phyloP scores from a whole-genome alignment of 179 eudicot genomes.

The Beta macrorhiza region DNA sequence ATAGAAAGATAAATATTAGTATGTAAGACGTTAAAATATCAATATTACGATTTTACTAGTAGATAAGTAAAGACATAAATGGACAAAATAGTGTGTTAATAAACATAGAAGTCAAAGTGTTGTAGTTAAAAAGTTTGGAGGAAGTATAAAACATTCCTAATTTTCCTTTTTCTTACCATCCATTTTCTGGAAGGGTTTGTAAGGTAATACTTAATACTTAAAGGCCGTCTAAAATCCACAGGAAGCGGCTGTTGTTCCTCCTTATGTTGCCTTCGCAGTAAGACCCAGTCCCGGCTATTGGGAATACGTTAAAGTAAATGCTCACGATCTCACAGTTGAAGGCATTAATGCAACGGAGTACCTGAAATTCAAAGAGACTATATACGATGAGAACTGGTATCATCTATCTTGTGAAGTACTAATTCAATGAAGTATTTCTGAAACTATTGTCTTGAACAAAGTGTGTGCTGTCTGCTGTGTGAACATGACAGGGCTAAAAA shows the following conservation, averaged over 20 bases:
- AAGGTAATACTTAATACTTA: slow-evolving; percentile 6
- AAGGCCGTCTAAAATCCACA: slow-evolving; percentile 33
- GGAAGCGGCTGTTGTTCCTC: slow-evolving; percentile 93
- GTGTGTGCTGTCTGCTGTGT: not conserved
- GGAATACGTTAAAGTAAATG: slow-evolving; percentile 73
- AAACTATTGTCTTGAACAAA: not conserved
- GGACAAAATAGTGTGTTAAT: too few relatives aligned
- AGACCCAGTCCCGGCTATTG: slow-evolving; percentile 77
- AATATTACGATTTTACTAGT: too few relatives aligned
- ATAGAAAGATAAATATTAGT: not conserved
- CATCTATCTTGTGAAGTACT: not conserved
- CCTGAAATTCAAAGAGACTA: slow-evolving; percentile 69
- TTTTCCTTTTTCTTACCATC: too few relatives aligned
- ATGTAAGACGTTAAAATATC: not conserved
- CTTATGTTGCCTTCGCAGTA: slow-evolving; percentile 77
- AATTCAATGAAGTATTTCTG: not conserved
- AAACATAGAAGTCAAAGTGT: too few relatives aligned
- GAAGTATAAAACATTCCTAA: too few relatives aligned
- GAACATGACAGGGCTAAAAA: slow-evolving; percentile 68
- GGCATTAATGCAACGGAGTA: slow-evolving; percentile 61
- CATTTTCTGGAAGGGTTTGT: too few relatives aligned
- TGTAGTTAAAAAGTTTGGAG: too few relatives aligned
- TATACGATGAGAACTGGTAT: slow-evolving; percentile 73
- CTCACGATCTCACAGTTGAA: slow-evolving; percentile 60
- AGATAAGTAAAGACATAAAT: too few relatives aligned